Base-by-base conservation (phyloP, 371 early-diverging fungal species). In the Umbelopsis sp. region DNA sequence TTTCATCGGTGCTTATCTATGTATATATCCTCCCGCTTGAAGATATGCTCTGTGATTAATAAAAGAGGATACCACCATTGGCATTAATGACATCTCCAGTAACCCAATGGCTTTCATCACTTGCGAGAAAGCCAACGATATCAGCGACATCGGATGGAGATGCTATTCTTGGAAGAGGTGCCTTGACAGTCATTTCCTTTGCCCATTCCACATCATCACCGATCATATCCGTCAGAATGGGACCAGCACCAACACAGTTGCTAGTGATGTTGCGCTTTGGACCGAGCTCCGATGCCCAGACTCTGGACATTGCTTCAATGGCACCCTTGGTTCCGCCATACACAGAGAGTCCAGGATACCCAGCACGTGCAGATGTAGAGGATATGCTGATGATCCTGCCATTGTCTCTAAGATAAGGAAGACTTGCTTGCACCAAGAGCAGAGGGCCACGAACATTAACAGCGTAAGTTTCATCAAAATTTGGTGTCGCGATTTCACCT, bases 21-120 rank as follows among this genome's bases (percentile, higher is more conserved):
- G 29, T 1, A 29, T 29, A 29, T 29, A 4, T 29, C 29, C 29
- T 29, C 29, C 29, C 29, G 1, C 4, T 1, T 29, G 29, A 29
- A 29, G 29, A 1, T 18, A 48, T 16, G 18, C 48, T 1, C 41
- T 4, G 12, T 48, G 20, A 0, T 48, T 18, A 48, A 8, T 12
- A 16, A 10, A 67, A 57, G 25, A 46, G 53, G n/a, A 25, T 25
- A 8, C 72, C 75, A 35, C 75, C 75, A 45, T 72, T 72, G 32
- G 70, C 72, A 16, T 68, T 63, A 63, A 75, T 22, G n/a, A 64
- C 68, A 65, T 75, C 72, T 2, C 75, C 75, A 53, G 63, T 75
- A 32, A 75, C 68, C 75, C 75, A 75, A 1, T 50, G 51, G 3
- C 68, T 37, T 5, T 64, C 35, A 5, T 65, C 68, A 10, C 73